Base-by-base conservation (phyloP, 768 basidiomycete genomes). In the Panus rudis region DNA sequence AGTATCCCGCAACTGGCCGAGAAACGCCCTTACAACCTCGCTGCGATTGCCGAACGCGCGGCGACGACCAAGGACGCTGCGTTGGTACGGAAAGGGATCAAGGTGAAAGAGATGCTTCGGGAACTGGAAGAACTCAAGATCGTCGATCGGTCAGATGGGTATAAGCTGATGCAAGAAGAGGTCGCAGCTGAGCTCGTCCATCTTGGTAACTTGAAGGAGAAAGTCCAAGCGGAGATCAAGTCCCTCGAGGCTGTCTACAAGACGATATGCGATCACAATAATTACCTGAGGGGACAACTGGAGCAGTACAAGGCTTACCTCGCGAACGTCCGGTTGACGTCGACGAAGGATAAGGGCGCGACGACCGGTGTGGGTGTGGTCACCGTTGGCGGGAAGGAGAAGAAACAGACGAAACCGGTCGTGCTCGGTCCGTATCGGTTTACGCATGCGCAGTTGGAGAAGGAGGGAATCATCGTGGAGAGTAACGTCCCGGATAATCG, bases 241-340 rank as follows among this genome's bases (percentile, higher is more conserved):
- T 88, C 84, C 14, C 73, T 99, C 45, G 96, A 98, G 50, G 85
- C 91, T 5, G 96, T 99, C 21, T 99, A 93, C 80, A 96, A 97
- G 78, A 99, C 94, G 16, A 99, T 99, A 53, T 85, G 92, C 62
- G 96, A 98, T 62, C 96, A 99, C 69, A 99, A 99, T 70, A 90
- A 90, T 62, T 99, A 98, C 63, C 72, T 99, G 63, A 78, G 94
- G 37, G 81, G 81, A 23, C 96, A 99, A 66, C 76, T 99, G 51
- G 96, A 99, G 64, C 93, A 97, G 70, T 99, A 99, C 78, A 99
- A 99, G 70, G 92, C 93, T 8, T 99, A 99, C 64, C 72, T 99
- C 13, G 92, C 94, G 70, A 99, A 99, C 60, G 96, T 98, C 21
- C 85, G 96, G 14, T 71, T 92, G 46, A 93, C 86, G 6, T 78